These are phyloP conservation scores for Alternaria hordeiaustralica DNA, from an alignment of 2,329 filamentous ascomycete species.

Conservation along the genomic window DNA sequence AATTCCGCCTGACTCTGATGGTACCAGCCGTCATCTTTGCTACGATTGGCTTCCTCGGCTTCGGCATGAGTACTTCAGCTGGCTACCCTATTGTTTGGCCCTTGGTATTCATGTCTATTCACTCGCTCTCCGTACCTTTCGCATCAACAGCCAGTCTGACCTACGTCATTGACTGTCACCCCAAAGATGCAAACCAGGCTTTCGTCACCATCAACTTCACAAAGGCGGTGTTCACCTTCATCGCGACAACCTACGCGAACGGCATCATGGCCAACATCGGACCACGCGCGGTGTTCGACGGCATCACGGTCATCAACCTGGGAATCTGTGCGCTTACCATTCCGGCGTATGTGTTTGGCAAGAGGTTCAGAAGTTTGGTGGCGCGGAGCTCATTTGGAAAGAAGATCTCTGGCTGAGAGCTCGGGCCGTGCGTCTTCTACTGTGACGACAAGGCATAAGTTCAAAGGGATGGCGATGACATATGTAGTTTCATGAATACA, in stretches of 20 bases:
- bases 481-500: not conserved
- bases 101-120: conserved; percentile 47
- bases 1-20: conserved; percentile 68
- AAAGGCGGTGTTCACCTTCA: conserved; percentile 55
- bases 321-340: conserved; percentile 75
- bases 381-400: conserved; percentile 29
- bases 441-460: not conserved
- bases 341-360: conserved; percentile 62
- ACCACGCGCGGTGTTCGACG: conserved; percentile 70
- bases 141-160: conserved; percentile 48
- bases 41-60: conserved; percentile 51
- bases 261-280: conserved; percentile 67
- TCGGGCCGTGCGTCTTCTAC: not conserved
- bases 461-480: not conserved
- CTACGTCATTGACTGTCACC: conserved; percentile 53
- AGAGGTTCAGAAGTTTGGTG: conserved; percentile 41
- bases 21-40: conserved; percentile 40
- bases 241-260: conserved; percentile 80
- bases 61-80: conserved; percentile 46
- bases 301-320: conserved; percentile 76
- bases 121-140: conserved; percentile 48
- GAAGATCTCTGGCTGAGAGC: conserved; percentile 19
- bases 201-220: conserved; percentile 53
- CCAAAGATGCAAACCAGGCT: conserved; percentile 49
- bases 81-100: conserved; percentile 36